phyloP scores from a whole-genome alignment of 202 grass and related monocot genomes.

The Bolboschoenoplectus hybrid region DNA sequence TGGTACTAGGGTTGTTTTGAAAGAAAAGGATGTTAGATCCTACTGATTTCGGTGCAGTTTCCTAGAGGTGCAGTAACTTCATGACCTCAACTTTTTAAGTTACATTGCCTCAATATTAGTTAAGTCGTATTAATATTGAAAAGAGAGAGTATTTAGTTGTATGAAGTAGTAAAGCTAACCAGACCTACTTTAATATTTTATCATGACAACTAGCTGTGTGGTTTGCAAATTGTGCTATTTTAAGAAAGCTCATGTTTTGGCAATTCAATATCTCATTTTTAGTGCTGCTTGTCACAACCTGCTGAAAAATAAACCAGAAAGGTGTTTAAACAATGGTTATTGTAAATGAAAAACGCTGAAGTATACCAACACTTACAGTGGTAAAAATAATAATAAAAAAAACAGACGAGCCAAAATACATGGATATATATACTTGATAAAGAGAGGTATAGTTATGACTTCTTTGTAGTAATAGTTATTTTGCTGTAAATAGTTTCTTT shows the following conservation, averaged over 20 bases:
- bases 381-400: neutral
- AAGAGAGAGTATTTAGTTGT: slow-evolving; percentile 18
- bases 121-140: neutral
- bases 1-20: slow-evolving; percentile 42
- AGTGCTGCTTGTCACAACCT: neutral
- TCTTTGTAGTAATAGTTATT: slow-evolving; percentile 8
- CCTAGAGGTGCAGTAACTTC: no score
- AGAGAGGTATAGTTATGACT: neutral
- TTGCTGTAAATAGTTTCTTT: neutral
- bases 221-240: slow-evolving; percentile 19
- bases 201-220: neutral
- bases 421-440: neutral
- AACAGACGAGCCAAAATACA: neutral
- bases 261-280: slow-evolving; percentile 11
- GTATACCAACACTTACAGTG: neutral
- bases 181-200: neutral
- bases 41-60: neutral
- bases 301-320: slow-evolving; percentile 11
- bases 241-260: neutral
- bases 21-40: neutral
- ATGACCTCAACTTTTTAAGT: neutral
- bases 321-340: neutral
- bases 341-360: neutral
- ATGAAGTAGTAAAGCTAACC: neutral
- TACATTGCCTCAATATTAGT: slow-evolving; percentile 1